phyloP scores from a whole-genome alignment of 1,284 basidiomycete species.

The Apiotrichum montevideense region DNA sequence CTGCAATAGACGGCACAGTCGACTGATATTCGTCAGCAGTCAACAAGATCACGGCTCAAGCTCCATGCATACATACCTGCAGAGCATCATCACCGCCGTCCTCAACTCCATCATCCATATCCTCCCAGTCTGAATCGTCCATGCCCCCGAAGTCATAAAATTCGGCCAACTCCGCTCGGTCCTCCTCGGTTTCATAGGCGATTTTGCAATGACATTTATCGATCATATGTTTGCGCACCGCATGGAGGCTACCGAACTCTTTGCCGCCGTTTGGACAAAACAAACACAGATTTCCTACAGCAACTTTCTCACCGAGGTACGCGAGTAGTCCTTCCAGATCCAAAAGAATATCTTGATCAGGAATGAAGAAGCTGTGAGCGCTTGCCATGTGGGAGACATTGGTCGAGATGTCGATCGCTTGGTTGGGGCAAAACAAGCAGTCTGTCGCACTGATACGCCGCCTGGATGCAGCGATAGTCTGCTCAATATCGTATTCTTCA shows the following conservation, averaged over 20 bases:
- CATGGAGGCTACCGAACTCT: conserved; percentile 72
- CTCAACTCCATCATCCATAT: conserved; percentile 36
- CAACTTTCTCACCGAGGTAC: conserved; percentile 90
- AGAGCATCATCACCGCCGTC: conserved; percentile 5
- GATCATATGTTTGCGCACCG: conserved; percentile 85
- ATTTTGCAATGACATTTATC: conserved; percentile 96
- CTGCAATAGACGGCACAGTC: conserved; percentile 34
- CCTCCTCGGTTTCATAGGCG: conserved; percentile 73
- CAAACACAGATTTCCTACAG: conserved; percentile 86
- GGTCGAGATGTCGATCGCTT: conserved; percentile 55
- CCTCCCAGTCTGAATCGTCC: conserved; percentile 49
- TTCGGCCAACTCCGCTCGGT: conserved; percentile 82
- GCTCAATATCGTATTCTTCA: conserved; percentile 57
- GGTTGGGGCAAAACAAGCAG: conserved; percentile 79
- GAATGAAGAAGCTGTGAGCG: conserved; percentile 90
- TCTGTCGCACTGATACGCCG: conserved; percentile 55
- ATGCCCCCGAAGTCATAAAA: conserved; percentile 86
- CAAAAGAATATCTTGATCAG: conserved; percentile 83
- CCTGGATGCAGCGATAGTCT: conserved; percentile 69
- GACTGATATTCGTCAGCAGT: background rate
- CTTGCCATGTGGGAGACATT: conserved; percentile 83
- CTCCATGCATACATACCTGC: conserved; percentile 38
- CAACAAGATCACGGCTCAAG: conserved; percentile 12
- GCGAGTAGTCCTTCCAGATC: conserved; percentile 74
- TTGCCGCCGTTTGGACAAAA: conserved; percentile 72